Percentiles rank a stretch among this genome's conserved stretches.
Conservation (phyloP, 805 yeast genomes). For the Saccharomycopsis vini region DNA sequence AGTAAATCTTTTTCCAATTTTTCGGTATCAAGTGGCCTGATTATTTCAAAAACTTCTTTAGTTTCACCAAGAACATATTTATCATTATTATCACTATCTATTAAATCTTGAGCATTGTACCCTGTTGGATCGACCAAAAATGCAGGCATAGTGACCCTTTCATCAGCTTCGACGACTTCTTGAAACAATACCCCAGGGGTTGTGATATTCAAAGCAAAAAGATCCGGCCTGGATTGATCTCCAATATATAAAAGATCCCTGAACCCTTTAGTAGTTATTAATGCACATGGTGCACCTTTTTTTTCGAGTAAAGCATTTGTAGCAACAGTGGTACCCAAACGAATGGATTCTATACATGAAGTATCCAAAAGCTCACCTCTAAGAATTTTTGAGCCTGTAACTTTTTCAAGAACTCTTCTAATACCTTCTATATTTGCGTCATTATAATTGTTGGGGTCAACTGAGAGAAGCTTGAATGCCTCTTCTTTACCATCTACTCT, state of each 20-base stretch:
- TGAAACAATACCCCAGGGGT: slow-evolving; percentile 39
- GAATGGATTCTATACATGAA: slow-evolving; percentile 32
- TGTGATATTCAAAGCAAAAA: slow-evolving; percentile 40
- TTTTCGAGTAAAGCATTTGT: slow-evolving; percentile 46
- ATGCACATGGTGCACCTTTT: slow-evolving; percentile 40
- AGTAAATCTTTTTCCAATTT: slow-evolving; percentile 24
- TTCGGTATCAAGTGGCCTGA: background rate
- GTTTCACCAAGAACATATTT: slow-evolving; percentile 2
- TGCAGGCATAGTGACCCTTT: slow-evolving; percentile 39
- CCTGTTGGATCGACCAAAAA: background rate
- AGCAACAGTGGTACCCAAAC: slow-evolving; percentile 45
- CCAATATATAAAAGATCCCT: slow-evolving; percentile 43
- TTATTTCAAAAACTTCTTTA: slow-evolving; percentile 2
- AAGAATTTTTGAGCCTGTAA: slow-evolving; percentile 28
- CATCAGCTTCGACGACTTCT: slow-evolving; percentile 39
- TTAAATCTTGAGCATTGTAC: background rate
- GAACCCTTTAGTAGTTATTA: slow-evolving; percentile 43
- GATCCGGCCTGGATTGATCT: slow-evolving; percentile 43
- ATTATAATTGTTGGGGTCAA: slow-evolving; percentile 38
- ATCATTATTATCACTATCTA: background rate
- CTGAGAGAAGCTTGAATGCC: slow-evolving; percentile 38
- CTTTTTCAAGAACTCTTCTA: slow-evolving; percentile 35
- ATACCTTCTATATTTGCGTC: slow-evolving; percentile 48
- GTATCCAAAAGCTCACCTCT: slow-evolving; percentile 27
- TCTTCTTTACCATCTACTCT: slow-evolving; percentile 34